Evolutionary conservation across 768 basidiomycete species (phyloP), one percentile per base, ranked within the genome.

Genomic region (Podaxis sp.): DNA sequence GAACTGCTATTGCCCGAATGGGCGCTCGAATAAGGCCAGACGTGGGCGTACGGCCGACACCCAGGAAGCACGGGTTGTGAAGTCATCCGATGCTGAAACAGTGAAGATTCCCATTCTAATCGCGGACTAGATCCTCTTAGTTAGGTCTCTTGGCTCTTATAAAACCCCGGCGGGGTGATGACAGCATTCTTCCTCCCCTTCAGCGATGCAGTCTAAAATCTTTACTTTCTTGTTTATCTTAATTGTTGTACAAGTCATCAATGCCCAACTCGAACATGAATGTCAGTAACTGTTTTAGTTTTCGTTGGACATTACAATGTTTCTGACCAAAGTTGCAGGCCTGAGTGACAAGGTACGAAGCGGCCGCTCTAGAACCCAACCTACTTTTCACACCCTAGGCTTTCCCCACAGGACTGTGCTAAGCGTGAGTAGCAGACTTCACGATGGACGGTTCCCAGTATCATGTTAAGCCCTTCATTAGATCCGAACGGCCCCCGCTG

Each of bases 301-400:
- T 15, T 15, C 8, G 12, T 7, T 9, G 9, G 33, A 12, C 3
- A 15, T 22, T 9, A 1, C 4, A 2, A 11, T 39, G 22, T 36
- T 8, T 28, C 39, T 22, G 22, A 4, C 11, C 15, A 7, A 19
- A 11, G 24, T 7, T 13, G 4, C 24, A 59, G 59, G 59, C 30
- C 19, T n/a, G 12, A 17, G 11, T 26, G 59, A 59, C 49, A 36
- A 59, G 49, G 59, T 59, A 59, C 52, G 59, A 59, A 33, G 2
- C 9, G 8, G 8, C 33, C 33, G 9, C 8, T 33, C 8, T 33
- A 33, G 8, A 33, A 33, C 33, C 33, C 33, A 33, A 9, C 33
- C 8, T 9, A 46, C 9, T 46, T 46, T 46, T 46, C 15, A 19
- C 44, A 46, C 19, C 19, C 17, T 17, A 19, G 17, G 4, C 1